These are phyloP conservation scores for Pilasporangium apinafurcum DNA, from an alignment of 352 stramenopile species.

Conservation along the genomic window DNA sequence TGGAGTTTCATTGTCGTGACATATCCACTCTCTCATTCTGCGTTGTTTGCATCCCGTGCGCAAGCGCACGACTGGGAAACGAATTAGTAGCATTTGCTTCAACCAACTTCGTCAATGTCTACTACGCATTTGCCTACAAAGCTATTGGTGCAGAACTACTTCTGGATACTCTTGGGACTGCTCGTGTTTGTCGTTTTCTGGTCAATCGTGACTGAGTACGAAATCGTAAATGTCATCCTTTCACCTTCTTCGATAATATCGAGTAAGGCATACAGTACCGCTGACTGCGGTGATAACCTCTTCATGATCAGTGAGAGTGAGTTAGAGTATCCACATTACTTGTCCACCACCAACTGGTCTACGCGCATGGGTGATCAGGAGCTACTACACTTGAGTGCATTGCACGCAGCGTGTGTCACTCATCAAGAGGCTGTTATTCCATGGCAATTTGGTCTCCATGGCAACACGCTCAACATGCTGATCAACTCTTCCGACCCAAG, in stretches of 20 bases:
- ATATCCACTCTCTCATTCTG: no score
- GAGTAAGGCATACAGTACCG: neutral
- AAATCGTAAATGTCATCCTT: slow-evolving; percentile 2
- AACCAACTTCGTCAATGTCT: no score
- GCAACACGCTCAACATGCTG: slow-evolving; percentile 5
- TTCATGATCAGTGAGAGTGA: no score
- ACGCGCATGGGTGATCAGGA: slow-evolving; percentile 11
- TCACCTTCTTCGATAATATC: slow-evolving; percentile 1
- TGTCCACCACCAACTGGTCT: slow-evolving; percentile 12
- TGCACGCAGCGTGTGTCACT: slow-evolving; percentile 41
- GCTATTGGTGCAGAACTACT: no score
- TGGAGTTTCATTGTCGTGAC: no score
- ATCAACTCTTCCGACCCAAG: slow-evolving; percentile 23
- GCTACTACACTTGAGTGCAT: slow-evolving; percentile 35
- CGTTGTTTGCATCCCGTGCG: no score
- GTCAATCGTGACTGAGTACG: slow-evolving; percentile 11
- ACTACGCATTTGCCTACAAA: no score
- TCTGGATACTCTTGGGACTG: no score
- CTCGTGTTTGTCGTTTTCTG: slow-evolving; percentile 6
- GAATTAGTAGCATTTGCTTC: no score
- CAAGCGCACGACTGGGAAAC: no score
- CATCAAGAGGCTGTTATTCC: slow-evolving; percentile 41
- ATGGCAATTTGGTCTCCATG: slow-evolving; percentile 25
- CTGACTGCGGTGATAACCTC: neutral
- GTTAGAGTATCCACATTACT: slow-evolving; percentile 5